A percentile compares a stretch with the other conserved stretches of the same genome.
These are phyloP conservation scores for Pistacia integerrima DNA, from an alignment of 345 rosid genomes.

Conservation along the genomic window DNA sequence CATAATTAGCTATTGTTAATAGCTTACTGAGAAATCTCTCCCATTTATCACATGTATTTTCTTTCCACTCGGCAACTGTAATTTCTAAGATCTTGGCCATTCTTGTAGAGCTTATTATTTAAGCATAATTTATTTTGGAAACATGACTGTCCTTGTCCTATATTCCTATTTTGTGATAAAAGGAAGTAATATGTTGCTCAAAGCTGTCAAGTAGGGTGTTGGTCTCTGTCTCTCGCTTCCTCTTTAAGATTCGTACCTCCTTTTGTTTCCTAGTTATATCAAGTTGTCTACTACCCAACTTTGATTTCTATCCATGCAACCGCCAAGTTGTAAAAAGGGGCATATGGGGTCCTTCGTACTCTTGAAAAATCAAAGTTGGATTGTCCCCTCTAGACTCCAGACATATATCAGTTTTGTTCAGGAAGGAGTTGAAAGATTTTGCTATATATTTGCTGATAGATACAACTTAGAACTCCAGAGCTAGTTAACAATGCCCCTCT, in stretches of 20 bases:
- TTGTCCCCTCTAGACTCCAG: neutral
- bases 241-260: neutral
- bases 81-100: slow-evolving; percentile 24
- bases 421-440: neutral
- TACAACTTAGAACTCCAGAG: neutral
- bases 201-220: neutral
- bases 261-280: too few relatives aligned
- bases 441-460: neutral
- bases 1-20: slow-evolving; percentile 28
- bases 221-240: neutral
- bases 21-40: slow-evolving; percentile 25
- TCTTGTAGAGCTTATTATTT: slow-evolving; percentile 33
- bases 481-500: slow-evolving; percentile 8
- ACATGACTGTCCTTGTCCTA: neutral
- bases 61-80: slow-evolving; percentile 28
- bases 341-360: neutral
- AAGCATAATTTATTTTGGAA: slow-evolving; percentile 23
- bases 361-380: neutral
- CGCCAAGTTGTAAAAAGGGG: neutral
- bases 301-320: neutral
- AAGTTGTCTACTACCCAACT: neutral
- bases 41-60: slow-evolving; percentile 29
- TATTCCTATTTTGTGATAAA: slow-evolving; percentile 12
- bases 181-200: neutral
- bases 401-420: neutral